Percentiles rank a stretch among this genome's conserved stretches.
phyloP scores from a whole-genome alignment of 805 yeast genomes.

The Nakazawaea molendinolei region DNA sequence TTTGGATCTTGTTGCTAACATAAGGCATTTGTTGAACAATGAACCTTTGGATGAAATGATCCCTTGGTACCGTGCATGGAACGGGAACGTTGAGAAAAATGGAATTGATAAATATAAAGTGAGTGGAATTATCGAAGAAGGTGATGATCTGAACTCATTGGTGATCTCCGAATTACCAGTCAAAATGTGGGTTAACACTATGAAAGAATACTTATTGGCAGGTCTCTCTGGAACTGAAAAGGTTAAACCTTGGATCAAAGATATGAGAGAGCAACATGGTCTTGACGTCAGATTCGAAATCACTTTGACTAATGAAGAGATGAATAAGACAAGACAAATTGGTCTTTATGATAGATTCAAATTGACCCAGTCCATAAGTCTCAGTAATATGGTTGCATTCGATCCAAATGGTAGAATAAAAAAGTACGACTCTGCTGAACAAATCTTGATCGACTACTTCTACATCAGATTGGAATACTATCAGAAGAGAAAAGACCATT shows the following conservation, averaged over 20 bases:
- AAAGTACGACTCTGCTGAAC: conserved; percentile 68
- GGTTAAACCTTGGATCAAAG: conserved; percentile 79
- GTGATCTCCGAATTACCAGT: conserved; percentile 93
- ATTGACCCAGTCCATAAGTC: conserved; percentile 56
- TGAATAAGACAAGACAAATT: conserved; percentile 65
- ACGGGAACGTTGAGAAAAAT: conserved; percentile 64
- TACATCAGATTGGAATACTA: conserved; percentile 83
- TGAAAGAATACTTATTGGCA: conserved; percentile 76
- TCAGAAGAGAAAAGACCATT: conserved; percentile 81
- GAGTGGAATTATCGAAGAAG: conserved; percentile 73
- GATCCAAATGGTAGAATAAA: conserved; percentile 85
- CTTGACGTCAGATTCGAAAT: conserved; percentile 73
- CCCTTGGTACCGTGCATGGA: conserved; percentile 98
- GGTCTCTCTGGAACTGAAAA: conserved; percentile 77
- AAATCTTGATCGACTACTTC: conserved; percentile 79
- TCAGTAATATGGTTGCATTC: conserved; percentile 92
- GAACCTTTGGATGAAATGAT: conserved; percentile 65
- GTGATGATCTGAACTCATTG: conserved; percentile 62
- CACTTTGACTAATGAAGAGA: conserved; percentile 69
- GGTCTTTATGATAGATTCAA: conserved; percentile 86
- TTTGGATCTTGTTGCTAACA: conserved; percentile 65
- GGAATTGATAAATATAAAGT: conserved; percentile 67
- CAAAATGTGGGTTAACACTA: conserved; percentile 83
- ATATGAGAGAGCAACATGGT: conserved; percentile 91
- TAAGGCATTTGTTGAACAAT: conserved; percentile 65